Evolutionary conservation across 768 basidiomycete species (phyloP).

Genomic region (Butyriboletus loyo): DNA sequence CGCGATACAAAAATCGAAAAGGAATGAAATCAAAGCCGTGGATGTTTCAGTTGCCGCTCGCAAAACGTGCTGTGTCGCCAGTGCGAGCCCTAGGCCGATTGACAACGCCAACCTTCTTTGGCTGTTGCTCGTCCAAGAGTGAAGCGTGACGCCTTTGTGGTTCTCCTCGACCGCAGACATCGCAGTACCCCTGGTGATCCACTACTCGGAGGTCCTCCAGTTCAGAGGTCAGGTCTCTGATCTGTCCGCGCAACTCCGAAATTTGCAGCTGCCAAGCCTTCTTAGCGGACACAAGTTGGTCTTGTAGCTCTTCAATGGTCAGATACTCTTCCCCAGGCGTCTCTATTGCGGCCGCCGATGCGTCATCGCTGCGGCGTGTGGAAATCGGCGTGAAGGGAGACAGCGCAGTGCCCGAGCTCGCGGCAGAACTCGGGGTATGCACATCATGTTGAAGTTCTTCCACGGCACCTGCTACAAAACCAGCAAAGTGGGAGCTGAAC

Average conservation of each 20-base stretch:
- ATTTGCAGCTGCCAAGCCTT: constrained; percentile 70
- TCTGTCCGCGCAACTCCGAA: constrained; percentile 72
- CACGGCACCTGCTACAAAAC: constrained; percentile 32
- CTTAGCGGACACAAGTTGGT: constrained; percentile 56
- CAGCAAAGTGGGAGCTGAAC: constrained; percentile 68
- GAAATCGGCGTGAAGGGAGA: constrained; percentile 49
- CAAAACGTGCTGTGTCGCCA: constrained; percentile 63
- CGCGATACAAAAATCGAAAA: constrained; percentile 12
- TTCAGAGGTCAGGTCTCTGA: constrained; percentile 68
- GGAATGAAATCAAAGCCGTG: constrained; percentile 9
- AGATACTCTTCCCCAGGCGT: constrained; percentile 41
- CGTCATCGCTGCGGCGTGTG: constrained; percentile 34
- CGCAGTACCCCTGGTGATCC: constrained; percentile 49
- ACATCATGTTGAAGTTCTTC: constrained; percentile 38
- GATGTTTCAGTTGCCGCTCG: constrained; percentile 35
- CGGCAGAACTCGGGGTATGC: constrained; percentile 49
- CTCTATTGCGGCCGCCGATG: constrained; percentile 20
- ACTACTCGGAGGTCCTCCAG: constrained; percentile 52
- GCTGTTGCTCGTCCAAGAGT: constrained; percentile 17
- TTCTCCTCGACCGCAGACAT: constrained; percentile 56
- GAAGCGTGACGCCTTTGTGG: constrained; percentile 6
- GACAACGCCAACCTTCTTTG: constrained; percentile 41
- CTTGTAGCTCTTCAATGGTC: constrained; percentile 53
- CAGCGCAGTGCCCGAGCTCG: constrained; percentile 38
- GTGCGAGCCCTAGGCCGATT: constrained; percentile 67